Evolutionary conservation across 2,329 filamentous ascomycete species (phyloP).

Genomic region (Colletotrichum cordylinicola): DNA sequence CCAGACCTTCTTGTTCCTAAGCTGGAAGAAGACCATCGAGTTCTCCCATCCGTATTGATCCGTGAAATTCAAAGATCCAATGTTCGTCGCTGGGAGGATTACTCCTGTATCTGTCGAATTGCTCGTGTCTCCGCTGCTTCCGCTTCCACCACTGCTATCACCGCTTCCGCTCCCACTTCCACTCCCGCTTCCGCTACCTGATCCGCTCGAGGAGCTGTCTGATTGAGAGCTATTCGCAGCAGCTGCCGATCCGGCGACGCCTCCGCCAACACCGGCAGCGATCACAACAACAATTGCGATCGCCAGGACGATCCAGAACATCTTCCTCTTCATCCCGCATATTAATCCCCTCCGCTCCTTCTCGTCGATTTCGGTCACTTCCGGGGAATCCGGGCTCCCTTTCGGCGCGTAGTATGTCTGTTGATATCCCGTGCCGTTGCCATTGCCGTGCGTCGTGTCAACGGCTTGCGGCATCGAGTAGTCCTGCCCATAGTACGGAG

Average conservation of each 20-base stretch:
- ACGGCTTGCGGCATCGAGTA: constrained; percentile 8
- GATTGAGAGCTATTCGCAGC: constrained; percentile 2
- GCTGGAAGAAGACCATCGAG: constrained; percentile 13
- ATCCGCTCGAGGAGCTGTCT: not conserved
- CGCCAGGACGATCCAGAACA: constrained; percentile 12
- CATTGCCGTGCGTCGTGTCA: not conserved
- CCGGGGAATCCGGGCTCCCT: not conserved
- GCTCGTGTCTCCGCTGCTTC: not conserved
- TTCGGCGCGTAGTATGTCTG: constrained; percentile 3
- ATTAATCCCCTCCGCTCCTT: not conserved
- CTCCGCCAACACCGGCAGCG: constrained; percentile 9
- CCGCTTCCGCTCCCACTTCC: not conserved
- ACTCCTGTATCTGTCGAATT: not conserved
- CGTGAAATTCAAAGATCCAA: constrained; percentile 19
- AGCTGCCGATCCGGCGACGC: constrained; percentile 5
- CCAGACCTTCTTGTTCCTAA: not conserved
- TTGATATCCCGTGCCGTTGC: not conserved
- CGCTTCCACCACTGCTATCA: not conserved
- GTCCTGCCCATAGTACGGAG: not conserved
- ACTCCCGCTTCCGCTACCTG: not conserved
- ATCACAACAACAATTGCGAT: constrained; percentile 2
- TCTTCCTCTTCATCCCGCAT: constrained; percentile 16
- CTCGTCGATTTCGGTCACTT: not conserved
- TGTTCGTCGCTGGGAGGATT: not conserved
- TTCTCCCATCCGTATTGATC: constrained; percentile 17